These are phyloP conservation scores for Lasiodiplodia sp. DNA, from an alignment of 2,329 filamentous ascomycete species.

Conservation along the genomic window DNA sequence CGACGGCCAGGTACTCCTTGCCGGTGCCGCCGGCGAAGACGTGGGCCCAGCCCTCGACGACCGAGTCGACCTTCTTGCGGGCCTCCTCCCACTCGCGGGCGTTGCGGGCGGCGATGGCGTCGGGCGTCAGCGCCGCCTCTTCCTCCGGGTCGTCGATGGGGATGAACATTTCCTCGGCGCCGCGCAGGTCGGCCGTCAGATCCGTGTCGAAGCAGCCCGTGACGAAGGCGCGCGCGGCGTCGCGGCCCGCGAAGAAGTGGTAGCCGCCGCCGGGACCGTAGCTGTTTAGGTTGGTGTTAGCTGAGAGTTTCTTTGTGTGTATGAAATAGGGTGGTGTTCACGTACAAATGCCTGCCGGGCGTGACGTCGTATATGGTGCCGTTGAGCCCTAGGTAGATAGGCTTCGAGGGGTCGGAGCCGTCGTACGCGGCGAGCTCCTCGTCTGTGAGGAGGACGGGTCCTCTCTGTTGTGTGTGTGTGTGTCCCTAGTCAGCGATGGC, in stretches of 20 bases:
- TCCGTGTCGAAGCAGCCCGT: conserved; percentile 93
- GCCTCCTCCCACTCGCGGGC: conserved; percentile 72
- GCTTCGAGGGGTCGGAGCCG: conserved; percentile 75
- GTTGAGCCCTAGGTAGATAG: conserved; percentile 91
- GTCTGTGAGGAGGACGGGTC: conserved; percentile 75
- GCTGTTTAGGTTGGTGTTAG: conserved; percentile 6
- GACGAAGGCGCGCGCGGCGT: conserved; percentile 87
- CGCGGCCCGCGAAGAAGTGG: conserved; percentile 82
- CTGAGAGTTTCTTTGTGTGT: not conserved
- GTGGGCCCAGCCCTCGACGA: conserved; percentile 79
- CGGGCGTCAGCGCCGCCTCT: conserved; percentile 32
- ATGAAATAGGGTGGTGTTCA: not conserved
- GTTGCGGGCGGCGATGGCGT: conserved; percentile 58
- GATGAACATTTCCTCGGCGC: conserved; percentile 84
- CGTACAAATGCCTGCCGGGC: conserved; percentile 54
- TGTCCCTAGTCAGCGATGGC: not conserved
- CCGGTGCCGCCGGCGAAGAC: conserved; percentile 76
- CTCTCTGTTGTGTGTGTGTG: conserved; percentile 48
- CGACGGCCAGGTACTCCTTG: conserved; percentile 82
- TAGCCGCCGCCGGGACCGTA: conserved; percentile 81
- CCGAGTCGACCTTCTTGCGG: conserved; percentile 67
- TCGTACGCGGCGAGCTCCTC: conserved; percentile 77
- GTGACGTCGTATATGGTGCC: conserved; percentile 85
- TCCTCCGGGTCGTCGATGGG: conserved; percentile 64
- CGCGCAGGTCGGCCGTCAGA: conserved; percentile 81